Conservation (phyloP, 78 protist species). For the Dictyostelium brefeldianum region DNA sequence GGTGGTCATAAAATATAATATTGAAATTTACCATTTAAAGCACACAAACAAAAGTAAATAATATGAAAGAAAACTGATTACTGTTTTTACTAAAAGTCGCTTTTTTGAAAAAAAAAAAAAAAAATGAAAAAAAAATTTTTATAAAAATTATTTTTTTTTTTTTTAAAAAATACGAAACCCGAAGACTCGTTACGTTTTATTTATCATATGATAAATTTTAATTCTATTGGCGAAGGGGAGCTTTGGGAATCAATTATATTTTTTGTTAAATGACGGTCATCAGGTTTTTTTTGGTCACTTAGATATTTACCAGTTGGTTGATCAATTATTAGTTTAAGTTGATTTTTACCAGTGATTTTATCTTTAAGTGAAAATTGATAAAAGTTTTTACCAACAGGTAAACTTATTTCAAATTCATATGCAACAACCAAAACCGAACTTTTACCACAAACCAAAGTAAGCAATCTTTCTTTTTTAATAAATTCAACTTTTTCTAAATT, state of each 20-base stretch:
- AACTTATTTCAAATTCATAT: not conserved
- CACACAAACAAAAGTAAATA: too few species aligned
- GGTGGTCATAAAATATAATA: too few species aligned
- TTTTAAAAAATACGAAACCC: too few species aligned
- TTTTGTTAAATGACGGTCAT: not conserved
- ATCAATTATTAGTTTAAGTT: not conserved
- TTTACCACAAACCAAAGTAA: too few species aligned
- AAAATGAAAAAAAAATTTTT: too few species aligned
- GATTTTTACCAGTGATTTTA: not conserved
- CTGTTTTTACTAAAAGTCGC: too few species aligned
- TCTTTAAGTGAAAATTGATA: not conserved
- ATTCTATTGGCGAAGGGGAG: not conserved
- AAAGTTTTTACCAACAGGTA: slow-evolving; percentile 1
- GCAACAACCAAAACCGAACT: too few species aligned
- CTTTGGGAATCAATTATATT: slow-evolving; percentile 8
- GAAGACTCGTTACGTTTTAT: too few species aligned
- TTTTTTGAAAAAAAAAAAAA: too few species aligned
- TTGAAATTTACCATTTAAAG: too few species aligned
- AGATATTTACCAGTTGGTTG: slow-evolving; percentile 9
- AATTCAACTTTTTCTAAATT: not conserved
- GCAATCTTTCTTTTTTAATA: not conserved
- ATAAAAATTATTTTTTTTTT: too few species aligned
- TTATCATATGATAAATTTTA: not conserved
- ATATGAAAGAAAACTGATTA: too few species aligned
- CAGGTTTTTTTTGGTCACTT: not conserved